These are phyloP conservation scores for Colletotrichum caudatum DNA, from an alignment of 2,329 filamentous ascomycete genomes.

Conservation along the genomic window DNA sequence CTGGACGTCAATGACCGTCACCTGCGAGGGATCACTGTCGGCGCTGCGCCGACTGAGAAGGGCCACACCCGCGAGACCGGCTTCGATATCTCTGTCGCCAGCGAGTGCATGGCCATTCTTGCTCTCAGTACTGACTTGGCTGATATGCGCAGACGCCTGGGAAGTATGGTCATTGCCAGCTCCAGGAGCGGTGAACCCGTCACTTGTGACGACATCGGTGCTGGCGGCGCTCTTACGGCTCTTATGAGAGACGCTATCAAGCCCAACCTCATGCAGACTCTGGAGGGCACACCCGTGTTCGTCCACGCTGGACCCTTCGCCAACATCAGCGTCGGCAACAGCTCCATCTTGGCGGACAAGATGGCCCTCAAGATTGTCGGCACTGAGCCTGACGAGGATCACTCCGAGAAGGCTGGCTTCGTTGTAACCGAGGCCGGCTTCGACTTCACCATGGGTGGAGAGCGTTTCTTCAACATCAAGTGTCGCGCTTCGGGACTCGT, in stretches of 20 bases:
- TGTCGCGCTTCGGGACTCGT: slow-evolving; percentile 93
- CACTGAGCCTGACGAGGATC: slow-evolving; percentile 90
- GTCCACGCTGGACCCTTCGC: slow-evolving; percentile 98
- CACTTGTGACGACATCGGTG: slow-evolving; percentile 95
- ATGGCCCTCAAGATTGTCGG: slow-evolving; percentile 95
- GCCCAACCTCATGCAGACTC: slow-evolving; percentile 97
- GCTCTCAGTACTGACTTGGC: slow-evolving; percentile 88
- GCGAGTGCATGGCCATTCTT: slow-evolving; percentile 98
- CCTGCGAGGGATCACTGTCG: slow-evolving; percentile 88
- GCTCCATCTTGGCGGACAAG: slow-evolving; percentile 94
- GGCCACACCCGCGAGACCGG: slow-evolving; percentile 88
- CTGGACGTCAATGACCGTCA: slow-evolving; percentile 98
- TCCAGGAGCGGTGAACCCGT: slow-evolving; percentile 89
- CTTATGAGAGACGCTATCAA: slow-evolving; percentile 99
- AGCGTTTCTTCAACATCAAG: slow-evolving; percentile 99
- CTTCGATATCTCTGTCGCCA: slow-evolving; percentile 98
- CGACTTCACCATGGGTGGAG: slow-evolving; percentile 99
- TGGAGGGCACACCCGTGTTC: slow-evolving; percentile 97
- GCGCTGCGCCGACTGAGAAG: slow-evolving; percentile 90
- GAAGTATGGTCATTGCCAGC: slow-evolving; percentile 94
- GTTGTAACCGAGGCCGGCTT: slow-evolving; percentile 98
- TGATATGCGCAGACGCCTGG: slow-evolving; percentile 93
- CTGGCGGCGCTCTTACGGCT: slow-evolving; percentile 89
- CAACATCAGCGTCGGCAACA: slow-evolving; percentile 98
- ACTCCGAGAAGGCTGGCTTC: slow-evolving; percentile 85